Conservation (phyloP, 2,329 filamentous ascomycete genomes). For the Parastagonospora avenae region DNA sequence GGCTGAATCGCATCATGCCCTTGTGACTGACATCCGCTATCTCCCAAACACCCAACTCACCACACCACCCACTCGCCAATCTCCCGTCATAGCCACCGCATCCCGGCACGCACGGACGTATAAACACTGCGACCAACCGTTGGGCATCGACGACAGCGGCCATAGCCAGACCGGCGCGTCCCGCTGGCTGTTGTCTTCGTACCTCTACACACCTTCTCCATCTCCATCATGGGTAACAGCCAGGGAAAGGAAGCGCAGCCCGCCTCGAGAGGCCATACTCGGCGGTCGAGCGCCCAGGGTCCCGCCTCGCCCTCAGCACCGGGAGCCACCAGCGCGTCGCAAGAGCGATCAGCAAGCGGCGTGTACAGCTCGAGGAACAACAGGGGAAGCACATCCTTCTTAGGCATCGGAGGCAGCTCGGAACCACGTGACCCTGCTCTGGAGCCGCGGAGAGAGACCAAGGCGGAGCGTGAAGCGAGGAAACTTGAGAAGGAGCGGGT, state of each 20-base stretch:
- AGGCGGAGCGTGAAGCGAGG: slow-evolving; percentile 86
- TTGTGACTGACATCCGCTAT: slow-evolving; percentile 48
- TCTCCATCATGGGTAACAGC: slow-evolving; percentile 52
- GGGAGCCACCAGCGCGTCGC: slow-evolving; percentile 27
- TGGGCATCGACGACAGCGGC: slow-evolving; percentile 20
- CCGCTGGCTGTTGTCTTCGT: slow-evolving; percentile 14
- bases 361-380: slow-evolving; percentile 55
- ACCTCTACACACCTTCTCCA: slow-evolving; percentile 5
- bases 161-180: slow-evolving; percentile 25
- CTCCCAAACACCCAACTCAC: slow-evolving; percentile 14
- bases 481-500: slow-evolving; percentile 81
- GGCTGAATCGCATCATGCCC: slow-evolving; percentile 41
- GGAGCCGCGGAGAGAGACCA: slow-evolving; percentile 78
- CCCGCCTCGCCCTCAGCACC: slow-evolving; percentile 38
- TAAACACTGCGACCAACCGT: slow-evolving; percentile 10
- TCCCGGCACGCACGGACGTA: slow-evolving; percentile 18
- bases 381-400: slow-evolving; percentile 62
- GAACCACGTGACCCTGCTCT: slow-evolving; percentile 55
- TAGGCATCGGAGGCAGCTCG: slow-evolving; percentile 60
- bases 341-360: slow-evolving; percentile 36
- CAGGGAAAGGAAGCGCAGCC: slow-evolving; percentile 54
- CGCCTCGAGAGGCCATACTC: slow-evolving; percentile 40
- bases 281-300: slow-evolving; percentile 39
- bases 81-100: slow-evolving; percentile 14
- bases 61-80: slow-evolving; percentile 7